phyloP scores from a whole-genome alignment of 2,329 filamentous ascomycete genomes.

The Helminthosporium solani region DNA sequence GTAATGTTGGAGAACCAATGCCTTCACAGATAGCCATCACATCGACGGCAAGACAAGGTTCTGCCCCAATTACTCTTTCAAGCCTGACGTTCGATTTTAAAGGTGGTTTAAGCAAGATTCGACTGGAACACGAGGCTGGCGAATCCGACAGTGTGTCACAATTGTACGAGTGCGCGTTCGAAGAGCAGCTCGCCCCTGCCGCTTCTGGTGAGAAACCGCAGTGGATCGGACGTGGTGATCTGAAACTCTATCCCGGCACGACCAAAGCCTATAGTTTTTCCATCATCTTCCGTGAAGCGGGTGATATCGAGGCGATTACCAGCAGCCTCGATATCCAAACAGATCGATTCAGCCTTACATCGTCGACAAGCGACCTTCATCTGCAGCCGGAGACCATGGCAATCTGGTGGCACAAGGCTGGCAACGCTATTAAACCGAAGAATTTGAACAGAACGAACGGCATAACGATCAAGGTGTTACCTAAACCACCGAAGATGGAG shows the following conservation, averaged over 20 bases:
- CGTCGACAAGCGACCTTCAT: slow-evolving; percentile 55
- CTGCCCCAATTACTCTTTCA: slow-evolving; percentile 50
- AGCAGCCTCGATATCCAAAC: slow-evolving; percentile 64
- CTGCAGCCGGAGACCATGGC: slow-evolving; percentile 28
- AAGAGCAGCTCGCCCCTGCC: slow-evolving; percentile 25
- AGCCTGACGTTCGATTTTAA: slow-evolving; percentile 56
- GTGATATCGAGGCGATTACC: slow-evolving; percentile 67
- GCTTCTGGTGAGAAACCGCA: slow-evolving; percentile 33
- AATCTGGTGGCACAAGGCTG: slow-evolving; percentile 38
- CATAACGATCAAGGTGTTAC: slow-evolving; percentile 69
- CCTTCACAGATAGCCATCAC: slow-evolving; percentile 56
- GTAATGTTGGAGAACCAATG: slow-evolving; percentile 60
- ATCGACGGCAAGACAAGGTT: slow-evolving; percentile 50
- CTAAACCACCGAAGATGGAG: slow-evolving; percentile 89
- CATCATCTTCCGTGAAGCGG: slow-evolving; percentile 76
- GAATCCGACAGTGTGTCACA: slow-evolving; percentile 13
- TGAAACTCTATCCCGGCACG: slow-evolving; percentile 67
- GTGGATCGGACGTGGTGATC: slow-evolving; percentile 60
- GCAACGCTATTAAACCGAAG: slow-evolving; percentile 25
- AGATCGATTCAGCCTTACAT: slow-evolving; percentile 66
- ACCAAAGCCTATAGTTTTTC: slow-evolving; percentile 70
- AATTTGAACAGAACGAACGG: slow-evolving; percentile 38
- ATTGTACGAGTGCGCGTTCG: slow-evolving; percentile 24
- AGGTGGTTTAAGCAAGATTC: slow-evolving; percentile 44
- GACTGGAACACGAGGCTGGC: slow-evolving; percentile 27